These are phyloP conservation scores for Ilex asprella DNA, from an alignment of 257 asterid genomes.

Conservation along the genomic window DNA sequence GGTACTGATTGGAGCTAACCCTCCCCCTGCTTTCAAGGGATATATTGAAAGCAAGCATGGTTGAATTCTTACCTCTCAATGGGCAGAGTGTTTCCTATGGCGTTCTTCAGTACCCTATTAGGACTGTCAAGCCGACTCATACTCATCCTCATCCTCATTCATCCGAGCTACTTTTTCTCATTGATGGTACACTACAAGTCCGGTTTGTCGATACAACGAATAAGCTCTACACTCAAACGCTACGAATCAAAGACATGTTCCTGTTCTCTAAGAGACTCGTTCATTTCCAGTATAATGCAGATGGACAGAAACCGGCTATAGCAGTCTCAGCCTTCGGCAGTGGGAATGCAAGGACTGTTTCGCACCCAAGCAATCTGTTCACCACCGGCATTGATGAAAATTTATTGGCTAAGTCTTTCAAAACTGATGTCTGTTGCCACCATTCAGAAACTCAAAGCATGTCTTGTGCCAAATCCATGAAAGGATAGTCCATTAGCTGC, in stretches of 20 bases:
- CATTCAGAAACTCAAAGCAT: slow-evolving; percentile 43
- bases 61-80: slow-evolving; percentile 39
- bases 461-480: slow-evolving; percentile 10
- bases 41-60: slow-evolving; percentile 30
- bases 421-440: slow-evolving; percentile 37
- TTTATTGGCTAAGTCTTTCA: slow-evolving; percentile 38
- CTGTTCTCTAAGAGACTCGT: slow-evolving; percentile 47
- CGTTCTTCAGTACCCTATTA: slow-evolving; percentile 35
- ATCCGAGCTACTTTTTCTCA: slow-evolving; percentile 46
- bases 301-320: slow-evolving; percentile 24
- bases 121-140: slow-evolving; percentile 52
- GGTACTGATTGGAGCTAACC: slow-evolving; percentile 22
- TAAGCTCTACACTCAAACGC: slow-evolving; percentile 33
- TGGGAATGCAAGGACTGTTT: slow-evolving; percentile 15
- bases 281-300: slow-evolving; percentile 50
- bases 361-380: slow-evolving; percentile 34
- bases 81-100: slow-evolving; percentile 13
- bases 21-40: slow-evolving; percentile 31
- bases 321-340: slow-evolving; percentile 45
- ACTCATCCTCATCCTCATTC: slow-evolving; percentile 60
- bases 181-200: slow-evolving; percentile 39
- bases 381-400: slow-evolving; percentile 33
- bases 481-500: too few relatives aligned
- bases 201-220: slow-evolving; percentile 49
- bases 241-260: slow-evolving; percentile 37